Base-by-base conservation (phyloP, 2,329 filamentous ascomycete genomes). In the Alternaria sp. region DNA sequence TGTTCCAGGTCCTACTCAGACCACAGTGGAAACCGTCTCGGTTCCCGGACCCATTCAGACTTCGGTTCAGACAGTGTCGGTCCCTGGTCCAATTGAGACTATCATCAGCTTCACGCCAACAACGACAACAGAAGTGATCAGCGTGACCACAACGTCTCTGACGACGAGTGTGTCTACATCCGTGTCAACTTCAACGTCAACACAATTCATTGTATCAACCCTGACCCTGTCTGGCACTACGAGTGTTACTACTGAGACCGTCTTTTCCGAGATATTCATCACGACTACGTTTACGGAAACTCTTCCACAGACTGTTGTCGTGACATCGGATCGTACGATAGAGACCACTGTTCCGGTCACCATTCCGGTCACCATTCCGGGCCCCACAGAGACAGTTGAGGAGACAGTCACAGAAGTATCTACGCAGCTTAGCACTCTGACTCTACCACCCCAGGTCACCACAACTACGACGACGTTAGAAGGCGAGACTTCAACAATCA, bases 391-490 rank as follows among this genome's bases (percentile, higher is more conserved):
- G 50, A 63, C 56, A 12, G 12, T 55, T 1, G 63, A 70, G 14
- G 57, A 63, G 18, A 73, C 70, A 12, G 58, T 64, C 12, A 73
- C 64, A 14, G 33, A 69, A 37, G 60, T 67, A 2, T 67, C 69
- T 3, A 76, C 70, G 5, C 67, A 65, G 11, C 30, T 73, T 7
- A 68, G 59, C 8, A 75, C 69, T 10, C 46, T 68, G 14, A 74
- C 69, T 8, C 18, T 74, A 10, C 68, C 65, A 10, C 65, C 67
- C 1, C 54, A 64, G 20, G 69, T 67, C 6, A 58, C 58, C 9
- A 46, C 64, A 7, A 66, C 65, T 1, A 76, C 72, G 2, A 69
- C 70, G 10, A 75, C 69, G 0, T 25, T 68, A 1, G 69, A 61
- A 4, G 71, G 64, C 3, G 46, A 58, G 2, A 71, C 69, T 8